These are phyloP conservation scores for Blastomyces percursus DNA, from an alignment of 2,329 filamentous ascomycete species.

Conservation along the genomic window DNA sequence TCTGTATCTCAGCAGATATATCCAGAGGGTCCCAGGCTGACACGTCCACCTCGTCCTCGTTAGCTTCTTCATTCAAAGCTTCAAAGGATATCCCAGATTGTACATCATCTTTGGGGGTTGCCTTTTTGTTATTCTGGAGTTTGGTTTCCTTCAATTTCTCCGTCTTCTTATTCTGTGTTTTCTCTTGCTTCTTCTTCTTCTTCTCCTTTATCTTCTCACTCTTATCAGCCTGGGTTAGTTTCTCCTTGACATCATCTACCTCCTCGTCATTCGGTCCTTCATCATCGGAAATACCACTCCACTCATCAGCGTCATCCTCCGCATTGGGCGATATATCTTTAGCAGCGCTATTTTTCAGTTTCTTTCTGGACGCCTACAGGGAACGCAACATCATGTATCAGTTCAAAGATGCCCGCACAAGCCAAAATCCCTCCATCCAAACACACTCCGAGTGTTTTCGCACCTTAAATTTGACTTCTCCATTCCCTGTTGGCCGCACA, in stretches of 20 bases:
- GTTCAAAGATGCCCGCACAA: neutral
- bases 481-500: slow-evolving; percentile 49
- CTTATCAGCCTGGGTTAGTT: slow-evolving; percentile 11
- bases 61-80: slow-evolving; percentile 29
- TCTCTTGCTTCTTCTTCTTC: slow-evolving; percentile 16
- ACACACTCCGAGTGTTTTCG: neutral
- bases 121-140: slow-evolving; percentile 17
- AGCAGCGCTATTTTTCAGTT: slow-evolving; percentile 18
- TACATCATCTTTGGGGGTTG: slow-evolving; percentile 13
- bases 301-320: slow-evolving; percentile 43
- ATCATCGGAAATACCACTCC: slow-evolving; percentile 54
- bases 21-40: slow-evolving; percentile 67
- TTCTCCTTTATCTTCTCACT: slow-evolving; percentile 20
- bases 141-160: slow-evolving; percentile 18
- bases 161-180: slow-evolving; percentile 23
- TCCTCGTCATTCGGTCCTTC: slow-evolving; percentile 18
- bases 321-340: slow-evolving; percentile 12
- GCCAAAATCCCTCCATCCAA: neutral
- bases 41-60: slow-evolving; percentile 56
- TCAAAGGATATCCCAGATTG: slow-evolving; percentile 29
- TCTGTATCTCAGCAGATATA: slow-evolving; percentile 60
- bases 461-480: slow-evolving; percentile 36
- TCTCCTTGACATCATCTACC: slow-evolving; percentile 15
- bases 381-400: neutral
- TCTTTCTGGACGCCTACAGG: slow-evolving; percentile 26